Conservation (phyloP, 2,329 filamentous ascomycete genomes). For the Chrysoporthe cubensis region DNA sequence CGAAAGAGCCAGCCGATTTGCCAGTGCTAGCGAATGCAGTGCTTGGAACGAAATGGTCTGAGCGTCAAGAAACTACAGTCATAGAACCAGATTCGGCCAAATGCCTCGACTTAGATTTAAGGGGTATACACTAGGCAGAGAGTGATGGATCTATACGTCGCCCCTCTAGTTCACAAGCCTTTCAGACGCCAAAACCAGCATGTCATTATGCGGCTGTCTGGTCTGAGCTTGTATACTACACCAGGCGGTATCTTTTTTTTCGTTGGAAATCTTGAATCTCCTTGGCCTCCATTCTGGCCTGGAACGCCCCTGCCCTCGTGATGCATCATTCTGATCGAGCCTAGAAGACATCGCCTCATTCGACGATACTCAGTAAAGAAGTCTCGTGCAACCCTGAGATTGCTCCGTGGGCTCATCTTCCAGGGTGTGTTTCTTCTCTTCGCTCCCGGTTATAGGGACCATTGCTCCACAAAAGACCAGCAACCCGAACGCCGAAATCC, state of each 20-base stretch:
- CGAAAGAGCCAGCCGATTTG: too few species aligned
- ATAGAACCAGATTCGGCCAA: not conserved
- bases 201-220: not conserved
- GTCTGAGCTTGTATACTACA: constrained; percentile 12
- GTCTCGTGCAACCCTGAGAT: not conserved
- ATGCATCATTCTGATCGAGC: constrained; percentile 3
- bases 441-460: not conserved
- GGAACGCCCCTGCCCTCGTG: constrained; percentile 6
- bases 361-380: too few species aligned
- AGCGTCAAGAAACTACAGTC: not conserved
- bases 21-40: not conserved
- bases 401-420: not conserved
- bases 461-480: not conserved
- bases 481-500: constrained; percentile 25
- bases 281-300: not conserved
- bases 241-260: constrained; percentile 23
- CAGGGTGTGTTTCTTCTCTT: not conserved
- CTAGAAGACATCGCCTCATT: not conserved
- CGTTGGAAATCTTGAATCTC: constrained; percentile 2
- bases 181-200: not conserved
- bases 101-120: not conserved
- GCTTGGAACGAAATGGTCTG: too few species aligned
- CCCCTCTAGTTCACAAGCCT: not conserved
- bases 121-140: not conserved
- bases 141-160: not conserved